A percentile compares a stretch with the other conserved stretches of the same genome.
Evolutionary conservation across 768 basidiomycete species (phyloP).

Genomic region (Terana coerulea): DNA sequence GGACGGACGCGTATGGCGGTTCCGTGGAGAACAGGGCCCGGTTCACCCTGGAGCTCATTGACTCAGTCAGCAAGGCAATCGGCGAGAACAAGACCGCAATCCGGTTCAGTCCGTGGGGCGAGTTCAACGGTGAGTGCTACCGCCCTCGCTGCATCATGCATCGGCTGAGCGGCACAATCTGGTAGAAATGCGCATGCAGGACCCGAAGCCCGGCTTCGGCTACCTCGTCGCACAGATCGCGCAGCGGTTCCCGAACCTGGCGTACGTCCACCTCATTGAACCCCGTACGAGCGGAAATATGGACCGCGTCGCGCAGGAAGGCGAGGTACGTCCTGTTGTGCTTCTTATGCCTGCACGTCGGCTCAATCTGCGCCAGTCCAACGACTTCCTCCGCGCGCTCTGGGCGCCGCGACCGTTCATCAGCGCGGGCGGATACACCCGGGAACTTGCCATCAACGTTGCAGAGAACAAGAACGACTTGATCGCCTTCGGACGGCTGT

Average conservation of each 20-base stretch:
- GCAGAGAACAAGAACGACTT: conserved; percentile 16
- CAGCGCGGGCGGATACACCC: conserved; percentile 21
- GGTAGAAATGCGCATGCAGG: conserved; percentile 43
- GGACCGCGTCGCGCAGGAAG: conserved; percentile 4
- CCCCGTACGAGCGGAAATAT: conserved; percentile 14
- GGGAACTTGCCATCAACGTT: conserved; percentile 15
- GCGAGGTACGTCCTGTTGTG: conserved; percentile 12
- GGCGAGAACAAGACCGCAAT: conserved; percentile 37
- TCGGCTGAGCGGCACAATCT: background rate
- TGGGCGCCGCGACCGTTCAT: conserved; percentile 19
- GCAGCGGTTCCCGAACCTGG: conserved; percentile 35
- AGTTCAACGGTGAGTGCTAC: conserved; percentile 13
- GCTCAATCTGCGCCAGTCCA: conserved; percentile 11
- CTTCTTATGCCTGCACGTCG: background rate
- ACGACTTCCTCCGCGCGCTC: conserved; percentile 24
- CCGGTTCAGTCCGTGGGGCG: conserved; percentile 35
- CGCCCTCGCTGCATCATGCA: too few species aligned
- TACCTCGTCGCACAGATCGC: conserved; percentile 43
- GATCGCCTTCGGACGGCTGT: conserved; percentile 6
- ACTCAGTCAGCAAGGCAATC: conserved; percentile 34
- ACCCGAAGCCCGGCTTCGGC: conserved; percentile 53
- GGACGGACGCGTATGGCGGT: conserved; percentile 49
- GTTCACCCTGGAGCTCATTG: conserved; percentile 40
- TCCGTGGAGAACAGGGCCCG: conserved; percentile 41
- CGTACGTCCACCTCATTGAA: conserved; percentile 36